Evolutionary conservation across 1,284 basidiomycete genomes (phyloP).

Genomic region (Melampsora abietis-canadensis): DNA sequence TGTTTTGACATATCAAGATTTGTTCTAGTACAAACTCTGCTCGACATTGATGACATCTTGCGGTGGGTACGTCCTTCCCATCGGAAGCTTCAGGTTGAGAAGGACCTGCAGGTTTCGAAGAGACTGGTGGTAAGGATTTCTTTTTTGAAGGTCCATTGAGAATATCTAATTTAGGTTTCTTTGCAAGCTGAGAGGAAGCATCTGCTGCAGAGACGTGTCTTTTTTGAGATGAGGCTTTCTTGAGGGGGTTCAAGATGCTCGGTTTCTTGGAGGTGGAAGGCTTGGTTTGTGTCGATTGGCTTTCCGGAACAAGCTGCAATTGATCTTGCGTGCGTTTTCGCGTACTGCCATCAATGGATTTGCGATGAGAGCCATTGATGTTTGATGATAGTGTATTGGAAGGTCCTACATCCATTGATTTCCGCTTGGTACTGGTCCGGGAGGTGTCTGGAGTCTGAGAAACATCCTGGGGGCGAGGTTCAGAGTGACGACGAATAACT

Average conservation of each 20-base stretch:
- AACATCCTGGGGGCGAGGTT: not conserved
- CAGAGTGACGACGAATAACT: conserved; percentile 3
- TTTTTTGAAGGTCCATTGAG: not conserved
- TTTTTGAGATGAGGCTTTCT: not conserved
- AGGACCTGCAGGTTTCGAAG: not conserved
- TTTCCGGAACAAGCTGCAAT: too few relatives aligned
- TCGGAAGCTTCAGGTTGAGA: not conserved
- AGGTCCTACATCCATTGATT: not conserved
- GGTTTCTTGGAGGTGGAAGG: not conserved
- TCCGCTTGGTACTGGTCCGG: not conserved
- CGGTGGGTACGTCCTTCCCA: not conserved
- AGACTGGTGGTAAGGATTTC: not conserved
- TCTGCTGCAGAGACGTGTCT: conserved; percentile 7
- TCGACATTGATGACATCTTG: conserved; percentile 41
- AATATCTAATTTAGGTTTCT: conserved; percentile 3
- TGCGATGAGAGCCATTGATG: not conserved
- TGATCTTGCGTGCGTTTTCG: not conserved
- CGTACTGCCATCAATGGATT: not conserved
- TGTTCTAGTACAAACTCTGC: conserved; percentile 12
- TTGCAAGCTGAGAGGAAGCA: not conserved
- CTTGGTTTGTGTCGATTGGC: not conserved
- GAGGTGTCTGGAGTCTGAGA: not conserved
- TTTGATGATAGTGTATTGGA: not conserved
- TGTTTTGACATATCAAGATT: conserved; percentile 29
- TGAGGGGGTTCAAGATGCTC: not conserved